Percentiles rank a stretch among this genome's conserved stretches.
phyloP scores from a whole-genome alignment of 2,329 filamentous ascomycete genomes.

The Chalaropsis ovoidea region DNA sequence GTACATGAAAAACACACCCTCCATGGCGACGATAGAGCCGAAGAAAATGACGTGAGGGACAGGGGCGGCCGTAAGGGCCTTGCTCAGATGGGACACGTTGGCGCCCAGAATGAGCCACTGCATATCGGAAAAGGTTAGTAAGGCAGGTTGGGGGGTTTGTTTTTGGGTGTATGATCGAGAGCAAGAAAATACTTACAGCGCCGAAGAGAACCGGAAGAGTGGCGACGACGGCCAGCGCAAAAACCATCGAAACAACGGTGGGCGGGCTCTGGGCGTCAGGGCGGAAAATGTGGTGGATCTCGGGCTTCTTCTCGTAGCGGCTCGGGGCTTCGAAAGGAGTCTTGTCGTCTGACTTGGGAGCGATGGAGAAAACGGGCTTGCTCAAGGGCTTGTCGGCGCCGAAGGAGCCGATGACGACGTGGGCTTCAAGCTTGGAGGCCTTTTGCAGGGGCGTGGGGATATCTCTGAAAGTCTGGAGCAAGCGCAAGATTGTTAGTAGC shows the following conservation, averaged over 20 bases:
- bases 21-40: conserved; percentile 75
- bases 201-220: conserved; percentile 64
- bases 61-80: conserved; percentile 66
- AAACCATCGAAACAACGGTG: conserved; percentile 66
- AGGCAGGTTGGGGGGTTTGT: too few species aligned
- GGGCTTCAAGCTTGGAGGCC: conserved; percentile 60
- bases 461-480: conserved; percentile 67
- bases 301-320: conserved; percentile 71
- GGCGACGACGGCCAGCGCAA: conserved; percentile 60
- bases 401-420: conserved; percentile 76
- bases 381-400: conserved; percentile 60
- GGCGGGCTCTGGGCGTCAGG: conserved; percentile 70
- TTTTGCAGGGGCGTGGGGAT: conserved; percentile 73
- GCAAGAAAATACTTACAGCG: conserved; percentile 43
- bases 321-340: conserved; percentile 56
- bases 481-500: conserved; percentile 16
- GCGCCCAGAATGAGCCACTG: conserved; percentile 76
- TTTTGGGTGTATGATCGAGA: not conserved
- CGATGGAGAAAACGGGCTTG: conserved; percentile 61
- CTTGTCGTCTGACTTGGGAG: conserved; percentile 53
- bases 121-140: not conserved
- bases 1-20: conserved; percentile 89
- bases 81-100: conserved; percentile 67
- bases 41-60: conserved; percentile 77
- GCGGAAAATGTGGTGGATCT: conserved; percentile 88